These are phyloP conservation scores for Plenodomus biglobosus DNA, from an alignment of 2,329 filamentous ascomycete species.

Conservation along the genomic window DNA sequence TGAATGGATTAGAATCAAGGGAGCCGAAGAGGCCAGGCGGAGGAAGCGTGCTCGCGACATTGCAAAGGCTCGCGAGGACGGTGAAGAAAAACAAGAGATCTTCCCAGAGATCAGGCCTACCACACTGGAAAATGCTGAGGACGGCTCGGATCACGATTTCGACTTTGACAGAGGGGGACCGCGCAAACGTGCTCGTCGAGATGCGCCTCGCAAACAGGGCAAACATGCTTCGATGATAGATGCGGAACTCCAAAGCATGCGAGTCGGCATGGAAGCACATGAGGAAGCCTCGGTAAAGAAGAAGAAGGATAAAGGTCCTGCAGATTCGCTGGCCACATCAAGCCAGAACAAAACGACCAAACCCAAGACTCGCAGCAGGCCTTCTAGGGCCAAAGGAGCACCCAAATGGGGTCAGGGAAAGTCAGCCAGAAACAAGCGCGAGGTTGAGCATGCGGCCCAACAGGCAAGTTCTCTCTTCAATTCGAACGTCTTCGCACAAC, in stretches of 20 bases:
- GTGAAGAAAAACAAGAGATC: slow-evolving; percentile 8
- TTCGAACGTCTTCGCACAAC: slow-evolving; percentile 38
- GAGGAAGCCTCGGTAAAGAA: slow-evolving; percentile 28
- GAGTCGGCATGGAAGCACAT: slow-evolving; percentile 29
- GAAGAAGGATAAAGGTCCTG: slow-evolving; percentile 8
- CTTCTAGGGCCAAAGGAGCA: slow-evolving; percentile 3
- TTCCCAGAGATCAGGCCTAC: slow-evolving; percentile 10
- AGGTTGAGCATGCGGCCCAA: slow-evolving; percentile 16
- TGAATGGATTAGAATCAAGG: slow-evolving; percentile 31
- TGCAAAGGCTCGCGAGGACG: slow-evolving; percentile 10
- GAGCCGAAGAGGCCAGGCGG: slow-evolving; percentile 19
- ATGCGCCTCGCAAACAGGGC: slow-evolving; percentile 14
- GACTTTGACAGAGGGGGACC: slow-evolving; percentile 3
- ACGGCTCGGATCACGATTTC: slow-evolving; percentile 10
- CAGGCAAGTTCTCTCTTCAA: slow-evolving; percentile 31
- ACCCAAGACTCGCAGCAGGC: slow-evolving; percentile 4
- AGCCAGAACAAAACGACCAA: slow-evolving; percentile 8
- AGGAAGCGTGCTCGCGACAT: slow-evolving; percentile 22
- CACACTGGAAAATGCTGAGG: slow-evolving; percentile 1
- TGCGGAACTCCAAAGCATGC: slow-evolving; percentile 33
- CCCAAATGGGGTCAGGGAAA: slow-evolving; percentile 2
- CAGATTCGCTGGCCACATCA: slow-evolving; percentile 1
- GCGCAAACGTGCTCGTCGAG: slow-evolving; percentile 17
- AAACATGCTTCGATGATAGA: slow-evolving; percentile 23
- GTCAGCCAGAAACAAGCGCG: slow-evolving; percentile 20